Evolutionary conservation across 768 basidiomycete genomes (phyloP), one percentile per base, ranked within the genome.

Genomic region (Boletus edulis): DNA sequence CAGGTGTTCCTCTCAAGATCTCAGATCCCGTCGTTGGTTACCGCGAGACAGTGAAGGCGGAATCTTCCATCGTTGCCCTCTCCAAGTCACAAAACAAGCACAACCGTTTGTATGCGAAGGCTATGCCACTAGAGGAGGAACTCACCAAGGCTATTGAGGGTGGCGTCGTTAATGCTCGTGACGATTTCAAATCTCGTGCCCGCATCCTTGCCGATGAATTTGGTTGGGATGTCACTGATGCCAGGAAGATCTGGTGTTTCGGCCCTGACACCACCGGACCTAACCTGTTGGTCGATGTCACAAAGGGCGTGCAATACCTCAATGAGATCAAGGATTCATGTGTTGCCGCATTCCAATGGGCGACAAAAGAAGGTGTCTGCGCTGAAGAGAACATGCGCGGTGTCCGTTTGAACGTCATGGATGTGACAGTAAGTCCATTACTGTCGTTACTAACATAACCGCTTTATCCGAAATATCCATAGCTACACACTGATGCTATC

Each of bases 41-140:
- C 79, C 83, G 94, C 73, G 97, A 98, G 82, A 98, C 97, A 14
- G 95, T 99, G 73, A 93, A 87, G 76, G 76, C 93, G 49, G 94
- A 98, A 76, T 98, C 97, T 7, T 85, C 86, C 48, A 98, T 98
- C 64, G 87, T 92, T 63, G 97, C 97, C 29, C 81, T 99, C 38
- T 98, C 97, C 55, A 99, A 99, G 76, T 98, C 97, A 20, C 97
- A 98, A 78, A 98, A 99, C 84, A 99, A 98, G 83, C 97, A 99
- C 86, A 99, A 99, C 74, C 91, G 97, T 78, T 81, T 99, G 55
- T 99, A 87, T 75, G 83, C 87, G 62, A 94, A 94, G 81, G 97
- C 97, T 37, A 61, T 86, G 77, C 97, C 97, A 37, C 71, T 99
- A 54, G 94, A 91, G 24, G 97, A 99, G 69, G 95, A 98, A 72